These are phyloP conservation scores for Biancaea sappan DNA, from an alignment of 306 rosid species.

Conservation along the genomic window DNA sequence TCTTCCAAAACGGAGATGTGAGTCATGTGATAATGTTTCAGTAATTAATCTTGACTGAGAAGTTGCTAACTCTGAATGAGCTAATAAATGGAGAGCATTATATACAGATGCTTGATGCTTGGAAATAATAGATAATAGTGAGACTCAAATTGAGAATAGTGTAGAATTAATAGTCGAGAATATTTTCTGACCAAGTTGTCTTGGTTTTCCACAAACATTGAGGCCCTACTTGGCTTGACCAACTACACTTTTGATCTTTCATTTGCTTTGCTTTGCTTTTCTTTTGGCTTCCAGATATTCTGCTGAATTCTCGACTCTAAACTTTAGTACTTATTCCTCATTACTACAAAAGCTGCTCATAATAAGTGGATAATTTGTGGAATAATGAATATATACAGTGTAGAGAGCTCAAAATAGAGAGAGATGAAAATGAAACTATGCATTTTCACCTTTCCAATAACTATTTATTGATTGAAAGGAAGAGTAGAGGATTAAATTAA, in stretches of 20 bases:
- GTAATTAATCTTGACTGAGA: not conserved
- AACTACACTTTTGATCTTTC: not conserved
- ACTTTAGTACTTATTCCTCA: too few relatives aligned
- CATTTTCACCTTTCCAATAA: not conserved
- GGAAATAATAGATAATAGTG: too few relatives aligned
- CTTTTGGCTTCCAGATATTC: not conserved
- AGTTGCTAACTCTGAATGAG: not conserved
- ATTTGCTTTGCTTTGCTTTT: too few relatives aligned
- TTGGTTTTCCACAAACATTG: not conserved
- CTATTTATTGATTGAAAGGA: not conserved
- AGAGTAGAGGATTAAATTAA: not conserved
- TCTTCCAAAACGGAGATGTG: too few relatives aligned
- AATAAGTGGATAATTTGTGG: not conserved
- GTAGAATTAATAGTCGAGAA: not conserved
- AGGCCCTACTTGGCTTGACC: not conserved
- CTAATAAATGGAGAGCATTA: not conserved
- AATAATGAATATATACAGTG: too few relatives aligned
- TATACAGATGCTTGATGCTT: not conserved
- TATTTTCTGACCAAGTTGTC: not conserved
- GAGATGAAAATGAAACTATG: not conserved
- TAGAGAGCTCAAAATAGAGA: too few relatives aligned
- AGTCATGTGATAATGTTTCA: too few relatives aligned
- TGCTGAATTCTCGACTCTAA: not conserved
- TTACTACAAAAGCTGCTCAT: not conserved
- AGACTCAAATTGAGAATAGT: not conserved